A percentile compares a stretch with the other conserved stretches of the same genome.
These are phyloP conservation scores for Xylaria sp. DNA, from an alignment of 2,329 filamentous ascomycete species.

Conservation along the genomic window DNA sequence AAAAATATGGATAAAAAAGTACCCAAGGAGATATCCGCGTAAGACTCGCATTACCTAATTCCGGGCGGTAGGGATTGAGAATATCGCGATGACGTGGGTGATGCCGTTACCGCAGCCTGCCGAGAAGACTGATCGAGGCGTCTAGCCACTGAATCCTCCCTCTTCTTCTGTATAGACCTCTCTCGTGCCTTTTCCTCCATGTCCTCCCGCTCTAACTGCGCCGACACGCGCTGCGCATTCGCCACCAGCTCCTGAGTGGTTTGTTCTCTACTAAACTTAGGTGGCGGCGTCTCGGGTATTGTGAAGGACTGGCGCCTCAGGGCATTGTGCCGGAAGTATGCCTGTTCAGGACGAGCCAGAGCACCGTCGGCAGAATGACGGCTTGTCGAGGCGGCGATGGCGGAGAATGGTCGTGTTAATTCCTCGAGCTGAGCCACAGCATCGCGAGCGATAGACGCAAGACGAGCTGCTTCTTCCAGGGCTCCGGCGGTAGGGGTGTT, in stretches of 20 bases:
- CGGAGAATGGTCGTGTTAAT: conserved; percentile 16
- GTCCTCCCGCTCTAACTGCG: conserved; percentile 19
- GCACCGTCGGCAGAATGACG: conserved; percentile 7
- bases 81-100: conserved; percentile 4
- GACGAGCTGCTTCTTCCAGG: conserved; percentile 22
- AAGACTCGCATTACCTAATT: not conserved
- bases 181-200: conserved; percentile 11
- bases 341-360: conserved; percentile 1
- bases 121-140: conserved; percentile 7
- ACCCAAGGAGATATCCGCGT: not conserved
- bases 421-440: conserved; percentile 22
- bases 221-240: conserved; percentile 20
- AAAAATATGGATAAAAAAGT: not conserved
- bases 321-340: not conserved
- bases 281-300: conserved; percentile 4
- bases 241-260: conserved; percentile 18
- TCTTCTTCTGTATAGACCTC: conserved; percentile 4
- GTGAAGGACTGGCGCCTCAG: conserved; percentile 9
- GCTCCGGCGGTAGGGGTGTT: conserved; percentile 9
- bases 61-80: not conserved
- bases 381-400: not conserved
- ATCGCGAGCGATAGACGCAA: conserved; percentile 20
- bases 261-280: conserved; percentile 7
- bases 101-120: not conserved
- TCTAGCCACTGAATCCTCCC: not conserved